Conservation (phyloP, 768 basidiomycete genomes). For the Crassisporium funariophilum region DNA sequence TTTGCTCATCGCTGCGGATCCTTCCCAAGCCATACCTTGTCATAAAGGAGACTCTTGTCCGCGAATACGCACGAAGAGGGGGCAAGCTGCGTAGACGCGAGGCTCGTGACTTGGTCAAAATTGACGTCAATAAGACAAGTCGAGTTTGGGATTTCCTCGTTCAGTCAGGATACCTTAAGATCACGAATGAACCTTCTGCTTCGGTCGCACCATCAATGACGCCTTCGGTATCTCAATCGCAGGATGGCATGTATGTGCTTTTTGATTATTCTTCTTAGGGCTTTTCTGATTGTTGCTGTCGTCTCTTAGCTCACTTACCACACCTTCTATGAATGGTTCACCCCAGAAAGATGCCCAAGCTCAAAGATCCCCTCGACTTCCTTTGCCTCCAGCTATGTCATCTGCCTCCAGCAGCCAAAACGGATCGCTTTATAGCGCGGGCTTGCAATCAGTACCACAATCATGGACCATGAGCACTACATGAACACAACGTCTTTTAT, state of each 20-base stretch:
- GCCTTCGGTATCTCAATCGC: slow-evolving; percentile 29
- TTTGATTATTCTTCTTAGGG: neutral
- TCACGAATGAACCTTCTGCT: slow-evolving; percentile 52
- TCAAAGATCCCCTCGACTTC: slow-evolving; percentile 32
- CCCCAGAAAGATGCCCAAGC: slow-evolving; percentile 36
- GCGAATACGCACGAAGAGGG: slow-evolving; percentile 88
- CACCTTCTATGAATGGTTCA: slow-evolving; percentile 34
- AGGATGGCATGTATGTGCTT: slow-evolving; percentile 40
- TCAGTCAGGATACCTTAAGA: slow-evolving; percentile 79
- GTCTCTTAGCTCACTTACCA: slow-evolving; percentile 16
- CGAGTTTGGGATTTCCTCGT: slow-evolving; percentile 93
- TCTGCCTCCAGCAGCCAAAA: slow-evolving; percentile 39
- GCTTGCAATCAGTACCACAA: slow-evolving; percentile 34
- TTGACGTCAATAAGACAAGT: slow-evolving; percentile 92
- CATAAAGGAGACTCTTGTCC: slow-evolving; percentile 92
- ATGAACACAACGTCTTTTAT: slow-evolving; percentile 6
- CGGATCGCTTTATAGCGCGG: slow-evolving; percentile 38
- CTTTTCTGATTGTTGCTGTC: neutral
- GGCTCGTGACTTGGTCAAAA: slow-evolving; percentile 87
- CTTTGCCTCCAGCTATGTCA: slow-evolving; percentile 28
- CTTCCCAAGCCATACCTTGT: slow-evolving; percentile 94
- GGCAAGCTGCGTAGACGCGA: slow-evolving; percentile 88
- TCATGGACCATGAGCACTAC: slow-evolving; percentile 26
- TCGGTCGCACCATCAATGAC: slow-evolving; percentile 46
- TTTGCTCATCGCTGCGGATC: slow-evolving; percentile 89